phyloP scores from a whole-genome alignment of 495 filamentous ascomycete genomes.

The Trypethelium eluteriae region DNA sequence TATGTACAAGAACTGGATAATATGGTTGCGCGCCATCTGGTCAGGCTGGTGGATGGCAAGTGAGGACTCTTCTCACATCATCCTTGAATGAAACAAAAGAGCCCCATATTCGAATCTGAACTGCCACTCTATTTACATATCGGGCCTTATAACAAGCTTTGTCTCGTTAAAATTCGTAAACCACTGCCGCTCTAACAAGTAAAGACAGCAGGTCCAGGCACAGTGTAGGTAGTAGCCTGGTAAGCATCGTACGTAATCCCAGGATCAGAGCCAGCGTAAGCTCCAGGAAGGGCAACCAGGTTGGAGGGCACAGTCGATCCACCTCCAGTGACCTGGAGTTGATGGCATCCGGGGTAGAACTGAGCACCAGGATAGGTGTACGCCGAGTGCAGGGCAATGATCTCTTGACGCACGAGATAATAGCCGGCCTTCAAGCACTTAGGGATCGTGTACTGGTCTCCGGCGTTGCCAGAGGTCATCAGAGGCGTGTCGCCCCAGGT shows the following conservation, averaged over 20 bases:
- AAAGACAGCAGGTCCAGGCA: not conserved
- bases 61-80: no score
- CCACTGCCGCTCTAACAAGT: not conserved
- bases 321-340: constrained; percentile 24
- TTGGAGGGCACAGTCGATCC: constrained; percentile 13
- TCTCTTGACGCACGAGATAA: constrained; percentile 27
- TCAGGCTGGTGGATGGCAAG: no score
- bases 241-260: constrained; percentile 3
- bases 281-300: constrained; percentile 22
- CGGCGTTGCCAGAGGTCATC: constrained; percentile 25
- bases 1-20: not conserved
- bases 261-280: constrained; percentile 15
- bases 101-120: no score
- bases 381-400: constrained; percentile 25
- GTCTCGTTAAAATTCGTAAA: not conserved
- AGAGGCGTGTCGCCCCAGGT: constrained; percentile 34
- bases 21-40: no score
- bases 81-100: no score
- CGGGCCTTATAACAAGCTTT: not conserved
- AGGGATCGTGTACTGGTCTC: constrained; percentile 19
- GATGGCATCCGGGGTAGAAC: constrained; percentile 25
- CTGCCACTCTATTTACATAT: no score
- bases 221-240: not conserved
- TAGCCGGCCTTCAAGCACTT: constrained; percentile 20
- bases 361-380: constrained; percentile 22